These are phyloP conservation scores for Nicotiana obtusifolia DNA, from an alignment of 257 asterid genomes.

Conservation along the genomic window DNA sequence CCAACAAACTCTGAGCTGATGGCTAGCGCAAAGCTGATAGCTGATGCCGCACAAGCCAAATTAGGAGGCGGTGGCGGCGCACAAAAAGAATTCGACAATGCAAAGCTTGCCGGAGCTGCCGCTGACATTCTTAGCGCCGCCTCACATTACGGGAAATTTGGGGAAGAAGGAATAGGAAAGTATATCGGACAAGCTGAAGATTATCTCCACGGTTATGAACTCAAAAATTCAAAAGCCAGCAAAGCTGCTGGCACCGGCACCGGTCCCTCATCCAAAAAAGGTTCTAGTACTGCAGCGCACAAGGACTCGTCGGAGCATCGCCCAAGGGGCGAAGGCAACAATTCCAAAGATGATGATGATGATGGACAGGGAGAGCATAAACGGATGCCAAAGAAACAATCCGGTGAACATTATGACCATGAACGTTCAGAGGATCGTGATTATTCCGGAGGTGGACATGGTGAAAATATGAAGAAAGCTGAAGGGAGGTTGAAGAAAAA, in stretches of 20 bases:
- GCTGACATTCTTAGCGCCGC: constrained; percentile 30
- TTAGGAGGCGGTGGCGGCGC: not conserved
- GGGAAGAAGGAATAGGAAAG: constrained; percentile 24
- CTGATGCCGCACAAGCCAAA: constrained; percentile 19
- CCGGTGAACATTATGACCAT: not conserved
- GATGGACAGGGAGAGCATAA: constrained; percentile 2
- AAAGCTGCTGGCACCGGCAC: not conserved
- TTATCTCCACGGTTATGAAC: constrained; percentile 26
- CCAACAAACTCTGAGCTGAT: constrained; percentile 25
- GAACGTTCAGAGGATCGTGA: not conserved
- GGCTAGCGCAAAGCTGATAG: constrained; percentile 31
- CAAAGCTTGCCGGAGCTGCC: constrained; percentile 33
- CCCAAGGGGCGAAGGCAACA: not conserved
- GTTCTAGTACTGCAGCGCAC: not conserved
- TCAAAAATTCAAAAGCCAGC: constrained; percentile 7
- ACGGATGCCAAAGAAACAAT: not conserved
- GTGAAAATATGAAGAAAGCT: too few species aligned
- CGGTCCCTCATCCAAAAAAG: not conserved
- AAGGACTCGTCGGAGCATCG: not conserved
- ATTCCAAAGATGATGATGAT: not conserved
- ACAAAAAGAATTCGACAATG: constrained; percentile 20
- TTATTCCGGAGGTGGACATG: not conserved
- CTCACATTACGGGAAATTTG: constrained; percentile 30
- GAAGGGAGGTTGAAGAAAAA: too few species aligned
- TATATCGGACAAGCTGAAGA: constrained; percentile 26